Evolutionary conservation across 1,139 yeast genomes (phyloP).

Genomic region (Entelexis sorbosivorans): DNA sequence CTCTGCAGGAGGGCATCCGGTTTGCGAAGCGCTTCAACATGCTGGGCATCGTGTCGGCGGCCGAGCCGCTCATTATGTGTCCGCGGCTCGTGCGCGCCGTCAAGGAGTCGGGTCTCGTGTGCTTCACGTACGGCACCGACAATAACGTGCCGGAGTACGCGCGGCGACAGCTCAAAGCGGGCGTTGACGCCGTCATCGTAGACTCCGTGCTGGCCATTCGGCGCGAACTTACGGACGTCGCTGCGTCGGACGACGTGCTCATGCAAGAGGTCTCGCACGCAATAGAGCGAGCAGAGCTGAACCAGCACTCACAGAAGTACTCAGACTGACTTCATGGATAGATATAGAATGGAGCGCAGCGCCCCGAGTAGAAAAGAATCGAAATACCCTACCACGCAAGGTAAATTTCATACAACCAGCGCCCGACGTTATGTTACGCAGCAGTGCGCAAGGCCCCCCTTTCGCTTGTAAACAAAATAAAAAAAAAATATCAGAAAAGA

Average conservation of each 20-base stretch:
- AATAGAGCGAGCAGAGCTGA: constrained; percentile 8
- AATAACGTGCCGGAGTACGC: constrained; percentile 84
- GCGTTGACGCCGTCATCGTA: constrained; percentile 95
- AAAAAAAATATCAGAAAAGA: no score
- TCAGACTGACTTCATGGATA: background rate
- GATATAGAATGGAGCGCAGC: background rate
- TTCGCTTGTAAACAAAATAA: no score
- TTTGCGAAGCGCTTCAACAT: constrained; percentile 88
- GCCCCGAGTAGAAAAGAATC: no score
- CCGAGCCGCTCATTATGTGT: constrained; percentile 69
- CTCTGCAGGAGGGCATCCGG: constrained; percentile 82
- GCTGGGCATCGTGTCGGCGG: constrained; percentile 85
- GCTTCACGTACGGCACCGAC: constrained; percentile 80
- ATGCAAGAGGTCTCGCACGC: constrained; percentile 17
- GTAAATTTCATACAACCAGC: no score
- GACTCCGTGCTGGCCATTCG: constrained; percentile 90
- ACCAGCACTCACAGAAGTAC: background rate
- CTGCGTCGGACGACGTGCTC: constrained; percentile 11
- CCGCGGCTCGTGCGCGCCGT: constrained; percentile 85
- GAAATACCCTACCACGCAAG: no score
- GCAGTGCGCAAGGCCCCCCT: no score
- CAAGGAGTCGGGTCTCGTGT: constrained; percentile 80
- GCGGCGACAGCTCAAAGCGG: constrained; percentile 77
- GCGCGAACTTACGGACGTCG: constrained; percentile 46
- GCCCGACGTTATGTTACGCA: no score